A percentile compares a stretch with the other conserved stretches of the same genome.
These are phyloP conservation scores for Trametes versicolor DNA, from an alignment of 1,284 basidiomycete genomes.

Conservation along the genomic window DNA sequence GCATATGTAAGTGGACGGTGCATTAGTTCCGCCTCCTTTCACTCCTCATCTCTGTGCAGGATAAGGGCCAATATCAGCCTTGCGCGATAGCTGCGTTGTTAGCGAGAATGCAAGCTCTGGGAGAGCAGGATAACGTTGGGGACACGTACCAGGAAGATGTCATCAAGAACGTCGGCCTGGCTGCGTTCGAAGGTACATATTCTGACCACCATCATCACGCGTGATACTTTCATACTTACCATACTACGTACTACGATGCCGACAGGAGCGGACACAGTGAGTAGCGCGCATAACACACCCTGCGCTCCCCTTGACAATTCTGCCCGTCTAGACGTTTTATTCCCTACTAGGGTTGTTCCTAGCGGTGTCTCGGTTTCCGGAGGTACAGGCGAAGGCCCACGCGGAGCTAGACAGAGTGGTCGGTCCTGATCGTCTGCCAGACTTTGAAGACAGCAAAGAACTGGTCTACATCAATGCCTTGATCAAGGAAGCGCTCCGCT, in stretches of 20 bases:
- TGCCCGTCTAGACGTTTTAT: slow-evolving; percentile 28
- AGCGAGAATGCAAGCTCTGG: not conserved
- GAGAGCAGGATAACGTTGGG: not conserved
- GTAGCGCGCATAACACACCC: not conserved
- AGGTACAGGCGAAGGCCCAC: slow-evolving; percentile 34
- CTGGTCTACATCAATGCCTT: slow-evolving; percentile 37
- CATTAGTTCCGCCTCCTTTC: not conserved
- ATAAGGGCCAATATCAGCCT: not conserved
- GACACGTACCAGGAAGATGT: slow-evolving; percentile 17
- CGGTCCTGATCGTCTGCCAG: slow-evolving; percentile 11
- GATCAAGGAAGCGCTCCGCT: slow-evolving; percentile 36
- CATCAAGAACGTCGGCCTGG: slow-evolving; percentile 19
- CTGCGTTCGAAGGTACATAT: slow-evolving; percentile 16
- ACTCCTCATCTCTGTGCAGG: not conserved
- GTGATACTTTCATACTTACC: not conserved
- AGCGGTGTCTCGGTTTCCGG: slow-evolving; percentile 40
- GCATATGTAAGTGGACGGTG: slow-evolving; percentile 1
- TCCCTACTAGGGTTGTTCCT: slow-evolving; percentile 32
- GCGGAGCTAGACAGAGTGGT: slow-evolving; percentile 7
- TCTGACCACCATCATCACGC: not conserved
- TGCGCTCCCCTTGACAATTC: slow-evolving; percentile 46
- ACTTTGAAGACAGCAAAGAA: slow-evolving; percentile 41
- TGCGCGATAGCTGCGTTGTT: not conserved
- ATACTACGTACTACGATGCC: slow-evolving; percentile 11
- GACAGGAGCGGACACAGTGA: slow-evolving; percentile 10